Percentiles rank a stretch among this genome's conserved stretches.
Evolutionary conservation across 2,329 filamentous ascomycete species (phyloP).

Genomic region (Trichoderma aggressivum): DNA sequence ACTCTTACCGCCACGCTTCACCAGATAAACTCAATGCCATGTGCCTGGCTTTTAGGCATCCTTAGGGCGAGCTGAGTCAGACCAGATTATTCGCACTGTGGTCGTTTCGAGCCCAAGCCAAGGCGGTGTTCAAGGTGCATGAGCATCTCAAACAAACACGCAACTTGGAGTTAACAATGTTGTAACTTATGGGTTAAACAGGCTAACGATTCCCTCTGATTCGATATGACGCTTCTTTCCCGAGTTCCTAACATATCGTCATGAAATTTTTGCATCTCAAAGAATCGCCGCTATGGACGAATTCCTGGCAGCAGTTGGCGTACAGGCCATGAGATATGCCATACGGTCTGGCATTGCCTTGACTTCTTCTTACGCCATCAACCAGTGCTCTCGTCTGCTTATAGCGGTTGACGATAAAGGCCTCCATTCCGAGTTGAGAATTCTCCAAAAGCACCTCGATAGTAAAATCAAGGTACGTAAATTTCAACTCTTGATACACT

Average conservation of each 20-base stretch:
- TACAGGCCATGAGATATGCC: slow-evolving; percentile 86
- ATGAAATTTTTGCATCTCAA: not conserved
- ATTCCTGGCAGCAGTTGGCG: slow-evolving; percentile 50
- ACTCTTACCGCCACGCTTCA: not conserved
- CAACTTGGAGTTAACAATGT: not conserved
- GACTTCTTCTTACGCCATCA: slow-evolving; percentile 80
- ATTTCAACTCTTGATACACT: not conserved
- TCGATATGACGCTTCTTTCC: not conserved
- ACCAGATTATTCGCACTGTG: not conserved
- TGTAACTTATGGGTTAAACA: not conserved
- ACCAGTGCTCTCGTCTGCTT: slow-evolving; percentile 73
- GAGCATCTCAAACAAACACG: not conserved
- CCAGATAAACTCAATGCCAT: not conserved
- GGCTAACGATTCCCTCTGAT: not conserved
- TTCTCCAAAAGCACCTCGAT: slow-evolving; percentile 70
- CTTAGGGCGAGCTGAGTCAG: not conserved
- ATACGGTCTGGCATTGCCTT: slow-evolving; percentile 83
- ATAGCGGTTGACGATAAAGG: slow-evolving; percentile 71
- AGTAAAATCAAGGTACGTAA: slow-evolving; percentile 71
- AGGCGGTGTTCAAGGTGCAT: not conserved
- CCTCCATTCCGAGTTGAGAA: slow-evolving; percentile 64
- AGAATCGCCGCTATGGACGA: slow-evolving; percentile 64
- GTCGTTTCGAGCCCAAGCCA: not conserved
- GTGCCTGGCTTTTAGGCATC: not conserved
- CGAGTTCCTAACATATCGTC: not conserved